phyloP scores from a whole-genome alignment of 2,329 filamentous ascomycete genomes.

The Trichoderma sp. region DNA sequence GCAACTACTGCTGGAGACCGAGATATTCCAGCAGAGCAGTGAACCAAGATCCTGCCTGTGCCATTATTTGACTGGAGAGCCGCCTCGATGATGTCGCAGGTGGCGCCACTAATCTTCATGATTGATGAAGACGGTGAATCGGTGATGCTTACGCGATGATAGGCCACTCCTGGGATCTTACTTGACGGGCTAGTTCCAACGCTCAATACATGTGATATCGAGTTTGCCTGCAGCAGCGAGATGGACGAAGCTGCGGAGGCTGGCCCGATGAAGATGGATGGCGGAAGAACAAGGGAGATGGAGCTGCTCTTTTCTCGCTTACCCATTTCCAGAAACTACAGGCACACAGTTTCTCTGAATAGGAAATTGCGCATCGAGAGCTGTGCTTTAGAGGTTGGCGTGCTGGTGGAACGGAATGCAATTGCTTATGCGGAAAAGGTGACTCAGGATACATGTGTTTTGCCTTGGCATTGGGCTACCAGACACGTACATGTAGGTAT shows the following conservation, averaged over 20 bases:
- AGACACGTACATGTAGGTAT: background rate
- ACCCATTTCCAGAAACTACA: background rate
- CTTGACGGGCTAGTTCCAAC: conserved; percentile 16
- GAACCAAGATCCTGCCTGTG: conserved; percentile 9
- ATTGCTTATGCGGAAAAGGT: background rate
- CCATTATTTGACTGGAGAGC: conserved; percentile 5
- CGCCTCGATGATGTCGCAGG: conserved; percentile 10
- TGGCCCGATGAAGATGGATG: conserved; percentile 9
- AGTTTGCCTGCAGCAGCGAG: conserved; percentile 3
- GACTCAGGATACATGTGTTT: background rate
- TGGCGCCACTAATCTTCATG: background rate
- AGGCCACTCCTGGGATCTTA: conserved; percentile 9
- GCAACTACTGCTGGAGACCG: conserved; percentile 15
- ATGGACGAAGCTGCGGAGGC: conserved; percentile 13
- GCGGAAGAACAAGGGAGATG: conserved; percentile 4
- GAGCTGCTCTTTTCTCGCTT: conserved; percentile 3
- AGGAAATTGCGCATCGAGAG: background rate
- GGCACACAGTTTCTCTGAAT: background rate
- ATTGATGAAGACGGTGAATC: conserved; percentile 21
- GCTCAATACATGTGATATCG: conserved; percentile 21
- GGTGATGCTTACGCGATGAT: conserved; percentile 12
- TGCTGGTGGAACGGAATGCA: background rate
- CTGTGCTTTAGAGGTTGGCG: background rate
- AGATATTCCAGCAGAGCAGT: conserved; percentile 21
- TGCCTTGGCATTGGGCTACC: background rate